Evolutionary conservation across 768 basidiomycete genomes (phyloP), one percentile per base, ranked within the genome.

Genomic region (Pisolithus orientalis): DNA sequence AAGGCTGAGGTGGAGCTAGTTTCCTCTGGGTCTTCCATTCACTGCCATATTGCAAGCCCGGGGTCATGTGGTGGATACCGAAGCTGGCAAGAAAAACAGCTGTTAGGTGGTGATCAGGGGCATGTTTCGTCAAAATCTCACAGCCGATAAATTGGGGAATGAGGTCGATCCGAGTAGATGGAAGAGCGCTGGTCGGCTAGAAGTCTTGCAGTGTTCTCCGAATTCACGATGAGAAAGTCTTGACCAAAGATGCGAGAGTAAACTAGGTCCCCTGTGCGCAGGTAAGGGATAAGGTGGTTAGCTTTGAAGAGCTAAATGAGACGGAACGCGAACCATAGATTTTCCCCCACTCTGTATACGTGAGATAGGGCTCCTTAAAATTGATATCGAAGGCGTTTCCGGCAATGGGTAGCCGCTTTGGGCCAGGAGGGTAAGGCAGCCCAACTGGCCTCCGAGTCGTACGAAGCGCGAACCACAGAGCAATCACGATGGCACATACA

Each of bases 301-400:
- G 34, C 10, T 34, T 34, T 34, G 11, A 13, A 34, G 34, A 34
- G 34, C 2, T 14, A 4, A n/a, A 42, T 21, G 2, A 42, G 24
- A 17, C 17, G 1, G 24, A 21, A 42, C 14, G 53, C 57, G 29
- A 53, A 72, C 73, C 73, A 59, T 66, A 73, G 59, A 66, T 63
- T 10, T 62, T 50, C 0, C 67, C 71, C 73, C 73, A 75, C 16
- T 65, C 61, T 6, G 65, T 57, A 49, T 71, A 72, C 10, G 64
- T 70, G n/a, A 70, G 43, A 69, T 70, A 73, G 37, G 69, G 67
- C 44, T 70, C 68, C n/a, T 47, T 50, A 24, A 64, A 59, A 11
- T 72, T 72, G 64, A 74, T 70, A 53, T 73, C 70, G 11, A 73
- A 58, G 4, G 74, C 57, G 47, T 76, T 75, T 39, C 68, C 72